Evolutionary conservation across 805 yeast genomes (phyloP), one percentile per base, ranked within the genome.

Genomic region (Candida odintsovae): DNA sequence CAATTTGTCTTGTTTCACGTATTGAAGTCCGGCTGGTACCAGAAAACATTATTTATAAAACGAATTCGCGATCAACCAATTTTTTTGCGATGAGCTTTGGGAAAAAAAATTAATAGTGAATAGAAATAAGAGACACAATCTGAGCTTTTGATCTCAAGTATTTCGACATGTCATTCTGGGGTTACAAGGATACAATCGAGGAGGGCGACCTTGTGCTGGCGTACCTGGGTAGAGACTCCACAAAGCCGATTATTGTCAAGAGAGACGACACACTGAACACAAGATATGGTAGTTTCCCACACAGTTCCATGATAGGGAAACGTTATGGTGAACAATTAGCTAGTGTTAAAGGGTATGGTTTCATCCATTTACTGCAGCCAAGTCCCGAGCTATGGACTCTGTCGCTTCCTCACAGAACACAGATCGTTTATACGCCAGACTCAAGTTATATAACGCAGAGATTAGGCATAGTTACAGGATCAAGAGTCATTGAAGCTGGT

Each of bases 391-490:
- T 94, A 20, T 94, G 99, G 99, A 86, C 97, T 0, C 59, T 88
- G n/a, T 87, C 97, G 0, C 70, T 94, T 31, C 98, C 99, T 2
- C 99, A 94, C 63, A 75, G 99, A 65, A 94, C 99, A 0, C 99
- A 94, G 69, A 94, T 94, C 53, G 98, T 94, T 1, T 94, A 94
- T 63, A 86, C 97, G 0, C 96, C 96, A 10, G 99, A 94, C 64
- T 86, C 97, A 2, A 80, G 95, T 25, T 94, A 88, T 58, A 90
- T 94, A 45, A 77, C 87, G 51, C 96, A 92, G 63, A 70, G 96
- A 57, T 69, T 94, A 51, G 76, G 80, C 40, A 82, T 94, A 45
- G 71, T 78, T 18, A 79, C 87, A 13, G 90, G 92, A 1, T 76
- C 89, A 1, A 69, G 79, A 48, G 95, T 94, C 12, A 83, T 94